These are phyloP conservation scores for Lentinula raphanica DNA, from an alignment of 768 basidiomycete genomes.

Conservation along the genomic window DNA sequence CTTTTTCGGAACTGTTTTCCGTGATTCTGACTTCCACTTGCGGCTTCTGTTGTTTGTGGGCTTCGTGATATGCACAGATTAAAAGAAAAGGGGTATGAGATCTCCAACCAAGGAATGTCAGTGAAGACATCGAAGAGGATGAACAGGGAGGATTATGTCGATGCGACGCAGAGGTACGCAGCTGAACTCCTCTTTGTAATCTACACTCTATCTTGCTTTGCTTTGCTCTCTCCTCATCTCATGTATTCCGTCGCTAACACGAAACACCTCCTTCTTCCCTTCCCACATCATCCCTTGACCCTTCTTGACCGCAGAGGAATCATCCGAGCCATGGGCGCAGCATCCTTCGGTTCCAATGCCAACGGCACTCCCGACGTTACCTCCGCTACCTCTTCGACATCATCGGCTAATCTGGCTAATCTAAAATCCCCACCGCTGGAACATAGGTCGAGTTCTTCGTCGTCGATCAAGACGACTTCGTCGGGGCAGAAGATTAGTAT, in stretches of 20 bases:
- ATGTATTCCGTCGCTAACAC: not conserved
- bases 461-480: constrained; percentile 11
- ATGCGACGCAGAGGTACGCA: constrained; percentile 68
- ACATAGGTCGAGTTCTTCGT: constrained; percentile 18
- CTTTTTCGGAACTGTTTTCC: too few relatives aligned
- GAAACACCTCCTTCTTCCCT: not conserved
- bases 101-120: constrained; percentile 58
- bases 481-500: constrained; percentile 7
- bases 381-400: constrained; percentile 1
- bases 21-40: too few relatives aligned
- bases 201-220: too few relatives aligned
- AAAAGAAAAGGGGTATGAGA: constrained; percentile 48
- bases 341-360: constrained; percentile 33
- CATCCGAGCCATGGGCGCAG: constrained; percentile 44
- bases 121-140: constrained; percentile 59
- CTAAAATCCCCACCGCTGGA: constrained; percentile 13
- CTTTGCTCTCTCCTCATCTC: not conserved
- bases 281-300: not conserved
- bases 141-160: constrained; percentile 60
- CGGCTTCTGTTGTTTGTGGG: too few relatives aligned
- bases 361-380: constrained; percentile 8
- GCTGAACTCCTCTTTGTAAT: not conserved
- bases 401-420: not conserved
- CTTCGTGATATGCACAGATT: constrained; percentile 32
- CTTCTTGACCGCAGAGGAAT: constrained; percentile 33